A percentile compares a stretch with the other conserved stretches of the same genome.
Conservation (phyloP, 2,329 filamentous ascomycete species). For the Claviceps sp. region DNA sequence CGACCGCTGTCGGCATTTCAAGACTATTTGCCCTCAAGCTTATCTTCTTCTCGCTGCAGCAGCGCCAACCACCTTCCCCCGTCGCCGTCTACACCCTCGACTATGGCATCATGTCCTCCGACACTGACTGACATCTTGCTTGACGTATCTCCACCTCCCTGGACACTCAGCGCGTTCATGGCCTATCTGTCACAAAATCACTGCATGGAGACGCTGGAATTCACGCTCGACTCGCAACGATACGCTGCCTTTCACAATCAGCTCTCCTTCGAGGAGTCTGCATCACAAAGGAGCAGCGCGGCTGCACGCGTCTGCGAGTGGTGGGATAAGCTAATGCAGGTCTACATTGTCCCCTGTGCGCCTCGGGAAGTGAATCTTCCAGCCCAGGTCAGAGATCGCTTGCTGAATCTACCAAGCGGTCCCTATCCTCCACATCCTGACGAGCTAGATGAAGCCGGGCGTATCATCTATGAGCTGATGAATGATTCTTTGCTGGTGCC, state of each 20-base stretch:
- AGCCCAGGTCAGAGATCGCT: conserved; percentile 66
- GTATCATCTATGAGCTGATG: conserved; percentile 91
- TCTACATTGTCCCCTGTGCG: conserved; percentile 77
- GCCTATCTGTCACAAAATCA: conserved; percentile 95
- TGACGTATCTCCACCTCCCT: conserved; percentile 75
- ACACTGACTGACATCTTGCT: conserved; percentile 78
- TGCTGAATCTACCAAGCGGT: conserved; percentile 45
- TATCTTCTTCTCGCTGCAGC: conserved; percentile 31
- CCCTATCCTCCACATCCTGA: conserved; percentile 59
- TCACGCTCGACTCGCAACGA: conserved; percentile 83
- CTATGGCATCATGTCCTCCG: conserved; percentile 33
- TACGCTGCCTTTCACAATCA: conserved; percentile 52
- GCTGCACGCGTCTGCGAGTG: conserved; percentile 56
- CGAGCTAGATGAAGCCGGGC: conserved; percentile 66
- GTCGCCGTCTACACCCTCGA: conserved; percentile 19
- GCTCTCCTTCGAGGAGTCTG: conserved; percentile 24
- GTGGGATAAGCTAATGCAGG: conserved; percentile 79
- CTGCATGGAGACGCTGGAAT: conserved; percentile 90
- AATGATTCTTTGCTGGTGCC: conserved; percentile 90
- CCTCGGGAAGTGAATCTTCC: conserved; percentile 86
- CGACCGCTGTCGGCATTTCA: conserved; percentile 31
- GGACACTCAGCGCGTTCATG: conserved; percentile 87
- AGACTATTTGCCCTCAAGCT: conserved; percentile 29
- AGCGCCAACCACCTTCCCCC: conserved; percentile 35
- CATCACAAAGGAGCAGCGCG: conserved; percentile 29